phyloP scores from a whole-genome alignment of 345 rosid genomes.

The Bruguiera gymnorhiza region DNA sequence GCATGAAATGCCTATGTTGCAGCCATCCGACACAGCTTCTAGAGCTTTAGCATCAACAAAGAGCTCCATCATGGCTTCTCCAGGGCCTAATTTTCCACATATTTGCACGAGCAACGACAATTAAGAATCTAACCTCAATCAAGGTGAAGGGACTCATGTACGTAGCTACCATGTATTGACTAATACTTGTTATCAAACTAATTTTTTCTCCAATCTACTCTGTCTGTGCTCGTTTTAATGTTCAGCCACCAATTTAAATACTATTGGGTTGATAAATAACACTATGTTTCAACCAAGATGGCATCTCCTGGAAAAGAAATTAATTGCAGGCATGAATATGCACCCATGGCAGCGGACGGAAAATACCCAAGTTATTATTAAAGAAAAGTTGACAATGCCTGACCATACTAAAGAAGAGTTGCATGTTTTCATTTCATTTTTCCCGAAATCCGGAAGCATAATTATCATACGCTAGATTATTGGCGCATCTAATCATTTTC shows the following conservation, averaged over 20 bases:
- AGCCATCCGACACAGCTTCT: slow-evolving; percentile 49
- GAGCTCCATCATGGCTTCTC: slow-evolving; percentile 50
- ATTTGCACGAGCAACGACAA: slow-evolving; percentile 21
- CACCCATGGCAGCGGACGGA: not conserved
- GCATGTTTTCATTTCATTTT: not conserved
- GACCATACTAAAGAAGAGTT: not conserved
- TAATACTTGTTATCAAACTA: no score
- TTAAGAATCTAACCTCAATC: not conserved
- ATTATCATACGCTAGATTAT: no score
- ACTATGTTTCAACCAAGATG: not conserved
- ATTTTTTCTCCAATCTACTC: no score
- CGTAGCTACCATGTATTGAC: no score
- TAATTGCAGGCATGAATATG: not conserved
- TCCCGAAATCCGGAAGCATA: no score
- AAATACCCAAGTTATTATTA: not conserved
- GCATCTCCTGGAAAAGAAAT: not conserved
- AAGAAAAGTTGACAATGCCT: not conserved
- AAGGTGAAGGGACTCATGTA: no score
- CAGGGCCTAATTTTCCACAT: slow-evolving; percentile 53
- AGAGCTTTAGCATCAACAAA: slow-evolving; percentile 47
- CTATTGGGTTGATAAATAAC: not conserved
- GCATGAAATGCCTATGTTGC: slow-evolving; percentile 59
- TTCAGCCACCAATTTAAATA: not conserved
- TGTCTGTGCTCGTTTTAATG: no score
- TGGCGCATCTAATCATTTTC: no score